A percentile compares a stretch with the other conserved stretches of the same genome.
phyloP scores from a whole-genome alignment of 2,329 filamentous ascomycete species.

The Ceratocystis cacaofunesta region DNA sequence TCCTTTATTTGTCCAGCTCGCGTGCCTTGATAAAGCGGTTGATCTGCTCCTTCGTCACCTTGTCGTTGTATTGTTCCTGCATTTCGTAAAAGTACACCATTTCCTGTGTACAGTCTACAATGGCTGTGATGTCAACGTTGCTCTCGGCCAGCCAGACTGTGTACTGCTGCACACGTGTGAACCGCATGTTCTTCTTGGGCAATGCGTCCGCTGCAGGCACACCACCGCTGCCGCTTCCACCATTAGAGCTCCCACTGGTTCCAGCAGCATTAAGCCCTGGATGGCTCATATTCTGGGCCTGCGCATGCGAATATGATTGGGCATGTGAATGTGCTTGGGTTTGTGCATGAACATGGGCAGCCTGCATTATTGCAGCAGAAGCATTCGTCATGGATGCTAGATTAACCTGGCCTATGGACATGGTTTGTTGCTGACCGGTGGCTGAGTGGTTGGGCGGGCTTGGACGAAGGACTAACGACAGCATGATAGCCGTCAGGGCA shows the following conservation, averaged over 20 bases:
- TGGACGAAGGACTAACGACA: conserved; percentile 70
- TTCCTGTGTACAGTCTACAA: conserved; percentile 83
- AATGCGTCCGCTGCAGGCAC: neutral
- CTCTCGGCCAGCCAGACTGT: conserved; percentile 76
- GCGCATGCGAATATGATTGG: neutral
- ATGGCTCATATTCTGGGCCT: neutral
- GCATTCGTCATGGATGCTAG: neutral
- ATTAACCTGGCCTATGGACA: conserved; percentile 10
- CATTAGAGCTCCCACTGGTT: neutral
- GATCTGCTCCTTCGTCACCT: conserved; percentile 42
- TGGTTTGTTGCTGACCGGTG: conserved; percentile 27
- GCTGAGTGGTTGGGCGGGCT: conserved; percentile 19
- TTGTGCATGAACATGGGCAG: conserved; percentile 4
- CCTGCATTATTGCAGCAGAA: conserved; percentile 6
- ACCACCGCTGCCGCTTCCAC: conserved; percentile 16
- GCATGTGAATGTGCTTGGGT: conserved; percentile 6
- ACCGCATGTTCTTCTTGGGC: conserved; percentile 13
- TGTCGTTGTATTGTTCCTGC: conserved; percentile 46
- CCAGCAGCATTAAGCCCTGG: neutral
- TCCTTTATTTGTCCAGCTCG: conserved; percentile 35
- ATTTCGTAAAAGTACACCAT: conserved; percentile 77
- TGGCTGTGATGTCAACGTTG: conserved; percentile 65
- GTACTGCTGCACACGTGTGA: conserved; percentile 41
- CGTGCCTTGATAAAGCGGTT: conserved; percentile 45
- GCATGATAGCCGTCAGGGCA: conserved; percentile 70